phyloP scores from a whole-genome alignment of 495 filamentous ascomycete genomes.

The Neurospora sp. region DNA sequence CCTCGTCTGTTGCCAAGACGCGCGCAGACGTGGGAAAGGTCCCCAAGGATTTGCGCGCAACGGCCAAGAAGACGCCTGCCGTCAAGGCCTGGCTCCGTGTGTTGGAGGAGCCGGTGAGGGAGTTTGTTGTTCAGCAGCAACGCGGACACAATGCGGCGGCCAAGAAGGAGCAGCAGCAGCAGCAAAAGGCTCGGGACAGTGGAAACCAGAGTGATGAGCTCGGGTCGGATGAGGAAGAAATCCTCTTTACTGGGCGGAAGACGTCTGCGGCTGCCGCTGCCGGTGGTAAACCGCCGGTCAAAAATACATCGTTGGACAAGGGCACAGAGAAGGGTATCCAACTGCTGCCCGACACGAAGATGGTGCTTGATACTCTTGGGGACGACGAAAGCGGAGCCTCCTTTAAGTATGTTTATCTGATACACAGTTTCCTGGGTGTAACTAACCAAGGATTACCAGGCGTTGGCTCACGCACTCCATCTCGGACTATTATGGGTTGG shows the following conservation, averaged over 20 bases:
- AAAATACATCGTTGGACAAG: conserved; percentile 18
- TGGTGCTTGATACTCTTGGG: conserved; percentile 66
- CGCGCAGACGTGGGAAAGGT: conserved; percentile 35
- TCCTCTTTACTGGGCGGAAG: conserved; percentile 81
- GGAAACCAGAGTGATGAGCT: conserved; percentile 41
- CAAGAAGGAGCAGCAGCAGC: not conserved
- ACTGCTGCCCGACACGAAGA: conserved; percentile 51
- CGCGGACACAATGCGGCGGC: conserved; percentile 18
- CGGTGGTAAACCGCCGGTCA: conserved; percentile 32
- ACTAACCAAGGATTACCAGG: conserved; percentile 29
- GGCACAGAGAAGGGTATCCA: conserved; percentile 35
- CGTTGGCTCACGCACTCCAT: conserved; percentile 93
- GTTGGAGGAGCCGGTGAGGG: conserved; percentile 38
- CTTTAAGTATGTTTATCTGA: conserved; percentile 57
- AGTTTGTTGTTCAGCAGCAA: conserved; percentile 25
- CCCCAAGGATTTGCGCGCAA: conserved; percentile 46
- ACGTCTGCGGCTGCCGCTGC: not conserved
- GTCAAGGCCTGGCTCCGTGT: conserved; percentile 36
- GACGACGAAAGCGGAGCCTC: conserved; percentile 59
- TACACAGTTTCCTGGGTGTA: not conserved
- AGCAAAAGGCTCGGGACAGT: not conserved
- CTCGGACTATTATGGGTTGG: conserved; percentile 84
- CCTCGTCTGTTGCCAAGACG: not conserved
- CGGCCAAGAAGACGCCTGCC: conserved; percentile 38
- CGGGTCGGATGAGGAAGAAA: conserved; percentile 72